Percentiles rank a stretch among this genome's conserved stretches.
phyloP scores from a whole-genome alignment of 495 filamentous ascomycete species.

The Achaetomiella virescens region DNA sequence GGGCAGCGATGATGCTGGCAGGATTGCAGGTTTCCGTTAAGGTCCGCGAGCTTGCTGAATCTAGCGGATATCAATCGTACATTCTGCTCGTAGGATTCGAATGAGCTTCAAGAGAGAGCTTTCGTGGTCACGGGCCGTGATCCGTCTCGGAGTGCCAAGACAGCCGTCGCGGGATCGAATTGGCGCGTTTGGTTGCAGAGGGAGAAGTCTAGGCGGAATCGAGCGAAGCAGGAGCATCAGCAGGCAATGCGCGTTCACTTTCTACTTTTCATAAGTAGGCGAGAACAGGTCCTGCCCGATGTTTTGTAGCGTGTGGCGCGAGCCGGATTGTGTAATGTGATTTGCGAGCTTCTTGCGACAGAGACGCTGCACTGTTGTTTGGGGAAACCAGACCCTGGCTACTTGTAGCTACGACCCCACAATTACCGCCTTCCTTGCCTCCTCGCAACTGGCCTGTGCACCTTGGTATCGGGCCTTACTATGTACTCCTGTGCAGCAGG shows the following conservation, averaged over 20 bases:
- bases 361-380: neutral
- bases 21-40: neutral
- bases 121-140: neutral
- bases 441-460: neutral
- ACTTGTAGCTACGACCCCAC: neutral
- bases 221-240: too few species aligned
- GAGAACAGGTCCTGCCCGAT: neutral
- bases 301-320: neutral
- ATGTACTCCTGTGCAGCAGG: neutral
- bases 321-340: neutral
- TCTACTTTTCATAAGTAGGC: too few species aligned
- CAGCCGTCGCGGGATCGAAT: too few species aligned
- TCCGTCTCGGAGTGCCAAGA: neutral
- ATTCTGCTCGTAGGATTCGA: neutral
- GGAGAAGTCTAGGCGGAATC: too few species aligned
- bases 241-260: too few species aligned
- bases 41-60: neutral
- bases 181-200: too few species aligned
- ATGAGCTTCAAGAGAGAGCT: neutral
- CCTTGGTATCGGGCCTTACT: too few species aligned
- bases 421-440: neutral
- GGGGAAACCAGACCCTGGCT: neutral
- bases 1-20: neutral
- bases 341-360: neutral
- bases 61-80: neutral